These are phyloP conservation scores for Aphanomyces euteiches DNA, from an alignment of 352 stramenopile species.

Conservation along the genomic window DNA sequence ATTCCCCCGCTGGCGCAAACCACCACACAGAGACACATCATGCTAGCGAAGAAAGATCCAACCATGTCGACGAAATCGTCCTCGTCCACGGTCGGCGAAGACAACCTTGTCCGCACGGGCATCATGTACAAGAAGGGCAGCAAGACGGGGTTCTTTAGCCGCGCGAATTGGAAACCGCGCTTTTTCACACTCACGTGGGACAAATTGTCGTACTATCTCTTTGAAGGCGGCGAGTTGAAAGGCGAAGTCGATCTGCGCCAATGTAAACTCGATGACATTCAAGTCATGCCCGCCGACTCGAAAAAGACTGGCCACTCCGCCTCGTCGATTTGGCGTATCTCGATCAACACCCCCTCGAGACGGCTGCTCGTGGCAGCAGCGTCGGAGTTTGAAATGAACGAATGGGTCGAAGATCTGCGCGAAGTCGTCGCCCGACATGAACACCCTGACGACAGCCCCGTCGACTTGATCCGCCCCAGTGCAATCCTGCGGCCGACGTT, in stretches of 20 bases:
- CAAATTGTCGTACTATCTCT: conserved; percentile 68
- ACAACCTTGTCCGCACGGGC: conserved; percentile 42
- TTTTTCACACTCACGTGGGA: conserved; percentile 68
- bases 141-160: conserved; percentile 51
- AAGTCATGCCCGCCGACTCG: conserved; percentile 75
- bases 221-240: conserved; percentile 70
- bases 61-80: background rate
- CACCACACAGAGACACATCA: background rate
- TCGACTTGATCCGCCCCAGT: background rate
- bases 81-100: conserved; percentile 1
- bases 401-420: conserved; percentile 59
- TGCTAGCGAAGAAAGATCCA: background rate
- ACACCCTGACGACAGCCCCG: background rate
- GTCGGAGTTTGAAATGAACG: conserved; percentile 85
- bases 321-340: conserved; percentile 76
- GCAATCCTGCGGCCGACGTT: conserved; percentile 3
- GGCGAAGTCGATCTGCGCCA: conserved; percentile 62
- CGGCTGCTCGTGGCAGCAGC: conserved; percentile 62
- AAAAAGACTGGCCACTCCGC: conserved; percentile 72
- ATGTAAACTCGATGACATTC: conserved; percentile 55
- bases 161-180: conserved; percentile 75
- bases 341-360: conserved; percentile 57
- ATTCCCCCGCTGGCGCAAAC: background rate
- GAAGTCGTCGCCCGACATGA: conserved; percentile 4
- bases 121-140: conserved; percentile 82